Percentiles rank a stretch among this genome's conserved stretches.
Conservation (phyloP, 1,139 yeast species). For the Kazachstania sp. region DNA sequence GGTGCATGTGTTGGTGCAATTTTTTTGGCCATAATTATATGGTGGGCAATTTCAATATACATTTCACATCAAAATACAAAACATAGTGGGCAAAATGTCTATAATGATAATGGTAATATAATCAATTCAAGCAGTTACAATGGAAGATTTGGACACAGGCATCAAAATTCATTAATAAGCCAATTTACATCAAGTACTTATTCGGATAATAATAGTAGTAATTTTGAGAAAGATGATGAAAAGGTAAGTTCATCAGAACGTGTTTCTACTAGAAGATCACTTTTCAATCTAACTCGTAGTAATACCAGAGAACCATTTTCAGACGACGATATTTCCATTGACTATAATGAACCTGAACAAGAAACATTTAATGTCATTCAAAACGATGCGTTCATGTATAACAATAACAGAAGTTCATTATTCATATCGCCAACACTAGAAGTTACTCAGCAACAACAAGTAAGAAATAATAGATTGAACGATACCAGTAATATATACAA, state of each 20-base stretch:
- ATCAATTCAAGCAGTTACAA: background rate
- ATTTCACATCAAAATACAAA: conserved; percentile 15
- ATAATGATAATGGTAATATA: background rate
- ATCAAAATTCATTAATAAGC: background rate
- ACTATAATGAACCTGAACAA: conserved; percentile 1
- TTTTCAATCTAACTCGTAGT: background rate
- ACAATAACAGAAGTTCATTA: conserved; percentile 34
- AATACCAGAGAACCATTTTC: background rate
- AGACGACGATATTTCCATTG: conserved; percentile 1
- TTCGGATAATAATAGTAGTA: conserved; percentile 1
- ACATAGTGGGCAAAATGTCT: conserved; percentile 2
- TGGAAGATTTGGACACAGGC: background rate
- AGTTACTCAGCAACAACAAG: conserved; percentile 39
- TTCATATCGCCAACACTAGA: conserved; percentile 78
- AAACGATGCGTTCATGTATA: conserved; percentile 4
- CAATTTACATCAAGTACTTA: background rate
- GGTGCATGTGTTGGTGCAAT: conserved; percentile 53
- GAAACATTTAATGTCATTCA: conserved; percentile 13
- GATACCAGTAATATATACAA: background rate
- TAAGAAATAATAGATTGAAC: conserved; percentile 2
- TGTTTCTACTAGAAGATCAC: background rate
- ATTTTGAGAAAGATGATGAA: conserved; percentile 1
- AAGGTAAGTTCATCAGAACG: background rate
- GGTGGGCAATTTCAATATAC: conserved; percentile 20
- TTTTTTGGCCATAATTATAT: conserved; percentile 25